Evolutionary conservation across 768 basidiomycete genomes (phyloP), one percentile per base, ranked within the genome.

Genomic region (Naematelia encephala): DNA sequence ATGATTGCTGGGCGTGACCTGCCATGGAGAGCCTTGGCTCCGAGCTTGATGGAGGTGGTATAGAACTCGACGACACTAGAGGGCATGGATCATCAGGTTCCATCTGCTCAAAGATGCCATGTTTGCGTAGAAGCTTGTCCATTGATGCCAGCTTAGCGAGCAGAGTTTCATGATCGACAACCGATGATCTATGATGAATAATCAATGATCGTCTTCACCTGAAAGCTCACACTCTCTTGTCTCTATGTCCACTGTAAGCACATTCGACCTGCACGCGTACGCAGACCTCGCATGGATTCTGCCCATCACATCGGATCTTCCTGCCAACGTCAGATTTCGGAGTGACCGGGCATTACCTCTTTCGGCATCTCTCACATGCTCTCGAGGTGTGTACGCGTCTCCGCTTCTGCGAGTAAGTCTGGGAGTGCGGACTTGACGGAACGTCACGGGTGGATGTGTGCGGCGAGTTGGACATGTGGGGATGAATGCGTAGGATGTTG

Each of bases 341-440:
- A 50, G 8, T 27, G 22, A 12, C 27, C 44, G 48, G 21, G 25
- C 27, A 22, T 50, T 8, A 50, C 48, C 48, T 50, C 48, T 50
- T 50, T 23, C 48, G 48, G 27, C 48, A 50, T 27, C 48, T 10
- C 25, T 50, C 48, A 25, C 48, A 50, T 50, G 48, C 48, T 50
- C 16, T 50, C 11, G 48, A 50, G 22, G 48, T 23, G 27, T 50
- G 27, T 12, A 25, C 26, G n/a, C 48, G 22, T 27, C 27, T 50
- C 10, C 48, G 48, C 5, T 50, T 50, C 8, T 39, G 34, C 8
- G 34, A 39, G 16, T 39, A 16, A 8, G 34, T 50, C 8, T 39
- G 34, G 16, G 34, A 39, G 16, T 39, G 34, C 34, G 34, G 34
- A 16, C 34, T 39, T 8, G 34, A 39, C 34, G 34, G 34, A 16